Conservation (phyloP, 106 monocot species). For the Acorus calamus region DNA sequence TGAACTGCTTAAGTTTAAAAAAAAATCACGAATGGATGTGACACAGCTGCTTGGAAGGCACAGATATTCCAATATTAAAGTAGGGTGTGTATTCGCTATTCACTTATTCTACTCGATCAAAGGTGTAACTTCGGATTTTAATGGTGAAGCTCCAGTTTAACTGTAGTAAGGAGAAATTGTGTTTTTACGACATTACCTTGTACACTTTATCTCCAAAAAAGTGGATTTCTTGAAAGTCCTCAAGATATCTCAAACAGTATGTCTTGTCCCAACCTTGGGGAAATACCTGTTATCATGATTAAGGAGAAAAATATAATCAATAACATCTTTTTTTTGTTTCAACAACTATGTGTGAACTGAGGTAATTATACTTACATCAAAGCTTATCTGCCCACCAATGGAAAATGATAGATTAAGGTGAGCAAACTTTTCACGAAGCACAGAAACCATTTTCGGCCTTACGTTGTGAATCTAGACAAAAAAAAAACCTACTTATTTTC, state of each 20-base stretch:
- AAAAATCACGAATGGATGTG: no score
- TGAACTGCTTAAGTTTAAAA: no score
- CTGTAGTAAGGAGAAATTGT: not conserved
- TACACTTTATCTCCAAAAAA: conserved; percentile 99
- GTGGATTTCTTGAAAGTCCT: conserved; percentile 76
- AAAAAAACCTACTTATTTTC: not conserved
- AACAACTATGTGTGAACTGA: not conserved
- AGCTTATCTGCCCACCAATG: conserved; percentile 97
- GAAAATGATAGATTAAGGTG: conserved; percentile 84
- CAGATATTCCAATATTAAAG: no score
- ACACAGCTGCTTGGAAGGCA: no score
- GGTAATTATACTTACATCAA: conserved; percentile 56
- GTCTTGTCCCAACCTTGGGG: conserved; percentile 98
- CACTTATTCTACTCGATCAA: no score
- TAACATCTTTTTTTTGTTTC: not conserved
- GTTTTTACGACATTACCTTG: conserved; percentile 47
- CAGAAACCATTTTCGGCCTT: conserved; percentile 76
- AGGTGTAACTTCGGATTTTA: no score
- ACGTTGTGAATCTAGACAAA: conserved; percentile 66
- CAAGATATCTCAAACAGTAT: conserved; percentile 75
- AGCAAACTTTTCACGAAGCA: conserved; percentile 79
- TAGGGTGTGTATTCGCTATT: no score
- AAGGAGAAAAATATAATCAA: conserved; percentile 4
- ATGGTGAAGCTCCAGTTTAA: no score
- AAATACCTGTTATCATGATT: conserved; percentile 54